Percentiles rank a stretch among this genome's conserved stretches.
phyloP scores from a whole-genome alignment of 2,329 filamentous ascomycete species.

The Trichoderma simmonsii region DNA sequence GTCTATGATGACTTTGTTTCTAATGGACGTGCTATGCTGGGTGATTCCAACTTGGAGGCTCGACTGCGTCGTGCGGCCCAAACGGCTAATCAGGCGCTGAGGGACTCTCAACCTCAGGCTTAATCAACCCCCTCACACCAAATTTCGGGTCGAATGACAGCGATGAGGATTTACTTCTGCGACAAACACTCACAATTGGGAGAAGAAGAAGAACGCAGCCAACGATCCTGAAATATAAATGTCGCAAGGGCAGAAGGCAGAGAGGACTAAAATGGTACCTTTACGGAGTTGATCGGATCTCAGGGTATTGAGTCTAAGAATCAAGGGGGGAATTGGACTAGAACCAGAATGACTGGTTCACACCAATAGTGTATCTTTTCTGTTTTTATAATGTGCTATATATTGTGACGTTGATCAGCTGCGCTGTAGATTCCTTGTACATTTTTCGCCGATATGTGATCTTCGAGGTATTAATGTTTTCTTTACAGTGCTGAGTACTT shows the following conservation, averaged over 20 bases:
- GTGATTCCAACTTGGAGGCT: conserved; percentile 84
- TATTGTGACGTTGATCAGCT: background rate
- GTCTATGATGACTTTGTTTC: conserved; percentile 82
- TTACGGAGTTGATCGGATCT: conserved; percentile 9
- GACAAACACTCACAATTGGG: no score
- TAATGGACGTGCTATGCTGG: conserved; percentile 81
- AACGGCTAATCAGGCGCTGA: conserved; percentile 57
- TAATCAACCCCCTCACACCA: background rate
- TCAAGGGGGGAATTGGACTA: background rate
- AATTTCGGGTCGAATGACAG: background rate
- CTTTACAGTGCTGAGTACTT: background rate
- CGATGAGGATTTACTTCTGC: background rate
- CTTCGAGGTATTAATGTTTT: background rate
- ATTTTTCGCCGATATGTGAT: background rate
- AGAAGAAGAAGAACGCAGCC: no score
- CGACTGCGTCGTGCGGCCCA: conserved; percentile 75
- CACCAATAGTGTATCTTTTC: background rate
- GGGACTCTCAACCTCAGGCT: conserved; percentile 26
- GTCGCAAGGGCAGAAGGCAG: background rate
- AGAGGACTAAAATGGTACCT: conserved; percentile 2
- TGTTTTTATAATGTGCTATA: background rate
- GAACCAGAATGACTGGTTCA: background rate
- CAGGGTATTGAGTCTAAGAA: conserved; percentile 24
- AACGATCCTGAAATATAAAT: background rate
- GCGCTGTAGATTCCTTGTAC: background rate